phyloP scores from a whole-genome alignment of 495 filamentous ascomycete species.

The Sporormia fimetaria region DNA sequence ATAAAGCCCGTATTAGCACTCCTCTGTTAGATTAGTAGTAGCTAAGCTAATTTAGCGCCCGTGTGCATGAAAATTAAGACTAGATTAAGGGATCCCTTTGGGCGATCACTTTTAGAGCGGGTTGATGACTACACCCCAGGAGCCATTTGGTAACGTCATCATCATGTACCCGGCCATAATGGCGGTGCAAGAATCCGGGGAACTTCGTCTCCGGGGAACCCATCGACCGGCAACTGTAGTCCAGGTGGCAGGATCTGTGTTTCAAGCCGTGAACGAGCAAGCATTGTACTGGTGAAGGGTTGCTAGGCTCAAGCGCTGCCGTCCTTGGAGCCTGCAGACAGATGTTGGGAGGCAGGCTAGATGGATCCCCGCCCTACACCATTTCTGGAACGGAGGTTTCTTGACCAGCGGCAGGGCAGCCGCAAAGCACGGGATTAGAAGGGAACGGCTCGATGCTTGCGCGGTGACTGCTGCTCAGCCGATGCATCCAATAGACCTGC shows the following conservation, averaged over 20 bases:
- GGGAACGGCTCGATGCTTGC: slow-evolving; percentile 14
- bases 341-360: slow-evolving; percentile 10
- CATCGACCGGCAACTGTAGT: slow-evolving; percentile 9
- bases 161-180: slow-evolving; percentile 2
- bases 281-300: slow-evolving; percentile 1
- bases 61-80: too few relatives aligned
- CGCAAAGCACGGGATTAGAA: slow-evolving; percentile 11
- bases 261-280: slow-evolving; percentile 9
- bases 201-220: slow-evolving; percentile 11
- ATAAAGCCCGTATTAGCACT: too few relatives aligned
- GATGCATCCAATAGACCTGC: slow-evolving; percentile 7
- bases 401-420: slow-evolving; percentile 13
- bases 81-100: too few relatives aligned
- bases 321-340: slow-evolving; percentile 5
- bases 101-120: slow-evolving; percentile 13
- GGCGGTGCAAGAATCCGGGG: slow-evolving; percentile 16
- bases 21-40: too few relatives aligned
- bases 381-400: slow-evolving; percentile 19
- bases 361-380: slow-evolving; percentile 6
- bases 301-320: slow-evolving; percentile 9
- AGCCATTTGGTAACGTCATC: too few relatives aligned
- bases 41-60: too few relatives aligned
- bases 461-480: slow-evolving; percentile 1
- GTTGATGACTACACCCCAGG: too few relatives aligned
- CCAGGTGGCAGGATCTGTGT: slow-evolving; percentile 16